These are phyloP conservation scores for Nitzschia inconspicua DNA, from an alignment of 108 stramenopile species.

Conservation along the genomic window DNA sequence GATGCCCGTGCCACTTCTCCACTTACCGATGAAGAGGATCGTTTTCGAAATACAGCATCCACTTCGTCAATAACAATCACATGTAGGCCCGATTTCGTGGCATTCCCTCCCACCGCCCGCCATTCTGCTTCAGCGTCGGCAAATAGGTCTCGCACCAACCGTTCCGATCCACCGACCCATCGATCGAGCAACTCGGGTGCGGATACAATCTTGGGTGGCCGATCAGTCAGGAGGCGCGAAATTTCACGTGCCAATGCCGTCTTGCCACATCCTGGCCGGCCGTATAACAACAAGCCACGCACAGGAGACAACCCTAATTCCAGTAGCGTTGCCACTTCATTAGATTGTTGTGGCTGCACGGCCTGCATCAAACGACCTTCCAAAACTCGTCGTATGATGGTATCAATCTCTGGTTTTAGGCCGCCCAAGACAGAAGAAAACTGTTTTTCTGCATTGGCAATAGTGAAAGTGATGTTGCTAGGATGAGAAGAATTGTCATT, in stretches of 20 bases:
- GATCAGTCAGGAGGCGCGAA: slow-evolving; percentile 77
- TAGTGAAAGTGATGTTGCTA: slow-evolving; percentile 39
- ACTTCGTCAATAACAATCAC: slow-evolving; percentile 98
- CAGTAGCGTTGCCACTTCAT: slow-evolving; percentile 81
- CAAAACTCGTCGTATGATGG: slow-evolving; percentile 70
- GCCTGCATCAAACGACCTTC: slow-evolving; percentile 55
- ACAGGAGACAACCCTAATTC: slow-evolving; percentile 85
- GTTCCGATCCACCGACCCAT: slow-evolving; percentile 93
- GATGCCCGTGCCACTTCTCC: slow-evolving; percentile 77
- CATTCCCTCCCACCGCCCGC: slow-evolving; percentile 60
- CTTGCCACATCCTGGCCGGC: slow-evolving; percentile 90
- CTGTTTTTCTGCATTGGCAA: no score
- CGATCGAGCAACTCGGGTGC: slow-evolving; percentile 96
- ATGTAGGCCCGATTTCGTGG: slow-evolving; percentile 74
- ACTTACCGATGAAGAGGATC: slow-evolving; percentile 65
- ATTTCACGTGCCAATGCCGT: slow-evolving; percentile 92
- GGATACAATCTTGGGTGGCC: slow-evolving; percentile 89
- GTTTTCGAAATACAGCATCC: slow-evolving; percentile 89
- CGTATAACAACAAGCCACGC: slow-evolving; percentile 68
- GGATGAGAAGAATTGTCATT: slow-evolving; percentile 9
- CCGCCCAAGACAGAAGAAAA: slow-evolving; percentile 63
- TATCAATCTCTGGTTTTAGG: slow-evolving; percentile 57
- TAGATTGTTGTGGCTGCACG: not conserved
- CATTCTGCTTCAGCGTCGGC: slow-evolving; percentile 92
- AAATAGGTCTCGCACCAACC: slow-evolving; percentile 91